These are phyloP conservation scores for Suillus discolor DNA, from an alignment of 768 basidiomycete species.

Conservation along the genomic window DNA sequence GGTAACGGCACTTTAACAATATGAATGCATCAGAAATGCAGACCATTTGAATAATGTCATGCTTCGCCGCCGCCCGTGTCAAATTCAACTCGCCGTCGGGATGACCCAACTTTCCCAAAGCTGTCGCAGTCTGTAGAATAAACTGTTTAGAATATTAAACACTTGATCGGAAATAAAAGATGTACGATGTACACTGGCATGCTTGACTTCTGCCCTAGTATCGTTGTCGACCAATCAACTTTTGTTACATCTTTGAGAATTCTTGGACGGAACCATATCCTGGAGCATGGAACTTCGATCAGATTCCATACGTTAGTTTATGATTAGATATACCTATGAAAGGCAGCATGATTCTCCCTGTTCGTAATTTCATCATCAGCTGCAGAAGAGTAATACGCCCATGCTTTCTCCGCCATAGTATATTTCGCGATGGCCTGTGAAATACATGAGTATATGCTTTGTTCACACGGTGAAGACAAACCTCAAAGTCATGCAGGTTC, in stretches of 20 bases:
- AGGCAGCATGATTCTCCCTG: conserved; percentile 85
- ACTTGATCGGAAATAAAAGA: conserved; percentile 6
- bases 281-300: conserved; percentile 20
- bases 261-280: conserved; percentile 88
- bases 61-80: conserved; percentile 80
- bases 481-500: conserved; percentile 92
- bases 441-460: not conserved
- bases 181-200: conserved; percentile 79
- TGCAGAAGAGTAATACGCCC: conserved; percentile 92
- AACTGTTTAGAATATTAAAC: not conserved
- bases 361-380: conserved; percentile 90
- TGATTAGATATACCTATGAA: conserved; percentile 58
- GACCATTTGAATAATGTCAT: conserved; percentile 70
- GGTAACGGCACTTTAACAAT: not conserved
- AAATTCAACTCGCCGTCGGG: conserved; percentile 89
- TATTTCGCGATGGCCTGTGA: conserved; percentile 73
- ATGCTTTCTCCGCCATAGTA: conserved; percentile 80
- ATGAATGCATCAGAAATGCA: conserved; percentile 4
- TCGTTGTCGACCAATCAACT: conserved; percentile 77
- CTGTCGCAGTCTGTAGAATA: conserved; percentile 60
- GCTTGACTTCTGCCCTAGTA: conserved; percentile 70
- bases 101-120: conserved; percentile 88
- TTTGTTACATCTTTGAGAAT: conserved; percentile 77
- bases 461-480: conserved; percentile 24
- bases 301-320: not conserved